A percentile compares a stretch with the other conserved stretches of the same genome.
Evolutionary conservation across 306 rosid species (phyloP).

Genomic region (Canavalia gladiata): DNA sequence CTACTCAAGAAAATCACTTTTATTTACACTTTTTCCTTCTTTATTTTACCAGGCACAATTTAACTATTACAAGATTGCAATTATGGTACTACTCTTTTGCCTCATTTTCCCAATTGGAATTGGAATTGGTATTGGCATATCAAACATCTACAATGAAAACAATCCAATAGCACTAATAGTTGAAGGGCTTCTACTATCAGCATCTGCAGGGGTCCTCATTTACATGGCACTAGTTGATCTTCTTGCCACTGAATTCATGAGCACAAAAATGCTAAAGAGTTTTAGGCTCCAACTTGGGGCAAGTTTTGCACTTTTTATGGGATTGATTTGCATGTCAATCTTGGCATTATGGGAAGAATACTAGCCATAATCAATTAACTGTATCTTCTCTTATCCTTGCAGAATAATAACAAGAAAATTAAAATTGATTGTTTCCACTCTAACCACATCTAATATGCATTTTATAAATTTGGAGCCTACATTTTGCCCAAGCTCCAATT

Average conservation of each 20-base stretch:
- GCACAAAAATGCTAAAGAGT: conserved; percentile 58
- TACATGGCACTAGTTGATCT: conserved; percentile 82
- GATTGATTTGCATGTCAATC: conserved; percentile 65
- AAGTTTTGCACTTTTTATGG: conserved; percentile 64
- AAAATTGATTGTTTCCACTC: background rate
- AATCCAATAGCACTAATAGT: conserved; percentile 62
- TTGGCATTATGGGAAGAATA: conserved; percentile 58
- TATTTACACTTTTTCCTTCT: background rate
- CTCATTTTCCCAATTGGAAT: conserved; percentile 75
- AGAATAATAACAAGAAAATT: background rate
- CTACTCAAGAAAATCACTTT: background rate
- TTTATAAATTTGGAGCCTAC: background rate
- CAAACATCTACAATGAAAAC: conserved; percentile 58
- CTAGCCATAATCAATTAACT: background rate
- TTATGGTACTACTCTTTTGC: conserved; percentile 74
- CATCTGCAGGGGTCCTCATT: conserved; percentile 73
- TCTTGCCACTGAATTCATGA: conserved; percentile 73
- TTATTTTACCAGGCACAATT: conserved; percentile 59
- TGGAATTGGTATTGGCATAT: conserved; percentile 67
- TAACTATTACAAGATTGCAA: conserved; percentile 52
- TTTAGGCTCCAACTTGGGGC: conserved; percentile 68
- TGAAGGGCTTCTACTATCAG: conserved; percentile 69
- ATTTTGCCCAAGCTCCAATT: background rate
- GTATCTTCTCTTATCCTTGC: background rate
- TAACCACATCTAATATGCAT: background rate